Base-by-base conservation (phyloP, 306 rosid genomes). In the Dryas drummondii region DNA sequence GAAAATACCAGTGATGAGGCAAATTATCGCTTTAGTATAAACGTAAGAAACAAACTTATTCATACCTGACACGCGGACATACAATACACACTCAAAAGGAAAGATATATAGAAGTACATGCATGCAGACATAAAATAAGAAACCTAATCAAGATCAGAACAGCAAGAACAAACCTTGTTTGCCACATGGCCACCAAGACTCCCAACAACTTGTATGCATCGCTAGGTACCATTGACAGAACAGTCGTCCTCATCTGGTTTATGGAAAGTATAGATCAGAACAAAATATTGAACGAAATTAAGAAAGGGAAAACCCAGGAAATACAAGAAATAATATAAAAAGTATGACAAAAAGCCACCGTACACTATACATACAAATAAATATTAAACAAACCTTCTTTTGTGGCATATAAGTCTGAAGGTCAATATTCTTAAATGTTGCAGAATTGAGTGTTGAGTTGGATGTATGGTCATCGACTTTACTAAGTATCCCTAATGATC, bases 201-300 rank as follows among this genome's bases (percentile, higher is more conserved):
- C 83, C 85, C 60, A 94, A 77, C 59, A 94, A 87, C 84, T 83
- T 88, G 85, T 64, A 81, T 71, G 97, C 92, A 16, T 87, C 87
- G 1, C 76, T 49, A 55, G 97, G 86, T 74, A 12, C 80, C 80
- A 92, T 78, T 32, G 92, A 88, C 78, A 85, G 64, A 79, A 92
- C 85, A 56, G 80, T 72, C 22, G 80, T 86, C 84, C 82, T 86
- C 79, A 92, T 84, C 97, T 94, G 84, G 82, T 56, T 56, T 32
- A 77, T 76, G 46, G 44, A 2, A 41, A 10, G 19, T 42, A 71
- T 55, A 70, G 42, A 55, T 71, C 53, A 55, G 65, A 44, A 42
- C 32, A 8, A 42, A 37, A 16, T 46, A 46, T 48, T 3, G 14
- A 7, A 64, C n/a, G 19, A 55, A 32, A 32, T 68, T 4, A 52